Conservation (phyloP, 2,329 filamentous ascomycete species). For the Aspergillus sp. region DNA sequence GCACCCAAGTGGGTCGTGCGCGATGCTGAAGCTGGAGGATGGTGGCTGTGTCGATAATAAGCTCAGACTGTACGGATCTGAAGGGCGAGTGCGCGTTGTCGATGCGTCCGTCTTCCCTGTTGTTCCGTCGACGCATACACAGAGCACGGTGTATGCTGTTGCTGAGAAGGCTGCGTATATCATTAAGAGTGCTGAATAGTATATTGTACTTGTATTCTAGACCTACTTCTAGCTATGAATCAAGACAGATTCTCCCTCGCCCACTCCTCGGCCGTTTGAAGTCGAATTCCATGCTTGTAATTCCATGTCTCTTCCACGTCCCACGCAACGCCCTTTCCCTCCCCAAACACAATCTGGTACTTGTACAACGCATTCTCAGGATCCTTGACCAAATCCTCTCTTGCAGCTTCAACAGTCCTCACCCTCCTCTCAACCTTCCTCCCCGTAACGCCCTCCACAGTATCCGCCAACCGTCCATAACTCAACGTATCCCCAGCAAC, state of each 20-base stretch:
- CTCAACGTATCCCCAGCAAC: slow-evolving; percentile 63
- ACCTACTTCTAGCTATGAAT: neutral
- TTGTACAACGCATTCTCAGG: slow-evolving; percentile 54
- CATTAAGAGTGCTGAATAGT: neutral
- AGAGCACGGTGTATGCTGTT: slow-evolving; percentile 8
- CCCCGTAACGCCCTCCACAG: slow-evolving; percentile 49
- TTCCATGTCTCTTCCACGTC: slow-evolving; percentile 56
- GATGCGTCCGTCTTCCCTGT: slow-evolving; percentile 4
- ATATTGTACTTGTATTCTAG: too few species aligned
- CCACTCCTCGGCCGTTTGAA: slow-evolving; percentile 22
- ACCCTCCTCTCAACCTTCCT: slow-evolving; percentile 46
- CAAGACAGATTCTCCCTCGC: slow-evolving; percentile 14
- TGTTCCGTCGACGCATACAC: neutral
- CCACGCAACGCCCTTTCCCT: slow-evolving; percentile 61
- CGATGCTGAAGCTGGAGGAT: slow-evolving; percentile 1
- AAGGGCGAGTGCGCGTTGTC: neutral
- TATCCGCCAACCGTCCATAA: slow-evolving; percentile 55
- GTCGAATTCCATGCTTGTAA: slow-evolving; percentile 44
- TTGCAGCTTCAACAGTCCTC: slow-evolving; percentile 39
- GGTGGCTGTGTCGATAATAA: slow-evolving; percentile 1
- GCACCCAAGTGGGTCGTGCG: slow-evolving; percentile 4
- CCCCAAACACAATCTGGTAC: slow-evolving; percentile 61
- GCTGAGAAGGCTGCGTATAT: slow-evolving; percentile 4
- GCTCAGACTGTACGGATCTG: slow-evolving; percentile 1
- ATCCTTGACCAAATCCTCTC: slow-evolving; percentile 45